Percentiles rank a stretch among this genome's conserved stretches.
phyloP scores from a whole-genome alignment of 805 yeast species.

The Pichia nakasei region DNA sequence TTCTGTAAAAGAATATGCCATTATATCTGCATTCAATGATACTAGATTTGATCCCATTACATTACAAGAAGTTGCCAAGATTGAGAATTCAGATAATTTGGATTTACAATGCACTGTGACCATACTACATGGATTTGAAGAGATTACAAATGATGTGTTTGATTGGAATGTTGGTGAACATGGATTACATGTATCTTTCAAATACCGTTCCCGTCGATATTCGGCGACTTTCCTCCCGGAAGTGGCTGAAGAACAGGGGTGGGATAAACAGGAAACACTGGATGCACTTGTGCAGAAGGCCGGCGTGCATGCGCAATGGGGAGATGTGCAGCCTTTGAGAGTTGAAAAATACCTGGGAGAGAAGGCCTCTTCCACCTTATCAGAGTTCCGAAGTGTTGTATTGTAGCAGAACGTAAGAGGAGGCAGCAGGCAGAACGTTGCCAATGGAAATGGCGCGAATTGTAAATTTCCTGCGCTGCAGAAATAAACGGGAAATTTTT shows the following conservation, averaged over 20 bases:
- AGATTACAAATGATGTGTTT: slow-evolving; percentile 35
- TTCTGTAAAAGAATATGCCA: slow-evolving; percentile 57
- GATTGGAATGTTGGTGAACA: slow-evolving; percentile 82
- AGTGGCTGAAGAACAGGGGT: slow-evolving; percentile 80
- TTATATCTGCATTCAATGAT: slow-evolving; percentile 70
- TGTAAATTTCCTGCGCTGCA: no score
- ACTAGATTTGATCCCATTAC: slow-evolving; percentile 63
- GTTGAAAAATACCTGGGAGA: slow-evolving; percentile 48
- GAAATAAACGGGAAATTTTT: no score
- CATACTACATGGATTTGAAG: slow-evolving; percentile 48
- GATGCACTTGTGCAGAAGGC: slow-evolving; percentile 67
- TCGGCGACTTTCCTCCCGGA: slow-evolving; percentile 86
- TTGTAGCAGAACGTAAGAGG: background rate
- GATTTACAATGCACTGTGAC: slow-evolving; percentile 53
- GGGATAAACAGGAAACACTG: slow-evolving; percentile 69
- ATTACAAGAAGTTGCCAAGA: slow-evolving; percentile 39
- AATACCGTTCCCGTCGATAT: background rate
- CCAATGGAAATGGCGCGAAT: no score
- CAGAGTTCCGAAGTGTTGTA: background rate
- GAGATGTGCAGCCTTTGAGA: background rate
- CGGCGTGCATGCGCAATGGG: slow-evolving; percentile 27
- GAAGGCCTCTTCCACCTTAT: background rate
- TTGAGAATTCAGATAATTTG: background rate
- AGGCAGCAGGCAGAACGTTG: no score
- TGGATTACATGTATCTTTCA: slow-evolving; percentile 41